A percentile compares a stretch with the other conserved stretches of the same genome.
phyloP scores from a whole-genome alignment of 805 yeast species.

The Saccharomycopsis babjevae region DNA sequence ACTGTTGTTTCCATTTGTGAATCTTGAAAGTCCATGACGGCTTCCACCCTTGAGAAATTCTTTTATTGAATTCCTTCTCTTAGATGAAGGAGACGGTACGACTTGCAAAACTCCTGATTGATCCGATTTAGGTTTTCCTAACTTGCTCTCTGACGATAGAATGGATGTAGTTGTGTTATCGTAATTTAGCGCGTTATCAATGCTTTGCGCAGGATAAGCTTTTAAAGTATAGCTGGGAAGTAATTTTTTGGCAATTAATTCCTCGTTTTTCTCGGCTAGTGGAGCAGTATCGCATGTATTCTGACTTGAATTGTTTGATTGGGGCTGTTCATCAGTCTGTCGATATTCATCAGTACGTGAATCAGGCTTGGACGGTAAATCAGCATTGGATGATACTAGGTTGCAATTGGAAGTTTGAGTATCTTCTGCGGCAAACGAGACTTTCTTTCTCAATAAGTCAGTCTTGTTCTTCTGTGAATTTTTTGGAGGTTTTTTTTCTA shows the following conservation, averaged over 20 bases:
- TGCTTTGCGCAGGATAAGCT: conserved; percentile 2
- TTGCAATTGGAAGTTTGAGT: not conserved
- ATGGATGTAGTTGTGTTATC: not conserved
- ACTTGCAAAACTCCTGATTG: not conserved
- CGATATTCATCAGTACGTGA: not conserved
- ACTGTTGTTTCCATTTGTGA: not conserved
- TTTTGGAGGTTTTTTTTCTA: not conserved
- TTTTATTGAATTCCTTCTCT: conserved; percentile 11
- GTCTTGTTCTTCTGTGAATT: not conserved
- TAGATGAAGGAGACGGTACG: not conserved
- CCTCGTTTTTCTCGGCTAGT: not conserved
- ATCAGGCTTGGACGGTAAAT: no score
- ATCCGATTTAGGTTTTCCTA: not conserved
- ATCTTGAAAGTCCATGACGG: not conserved
- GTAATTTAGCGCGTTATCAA: conserved; percentile 11
- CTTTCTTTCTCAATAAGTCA: not conserved
- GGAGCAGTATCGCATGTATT: not conserved
- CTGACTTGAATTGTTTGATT: not conserved
- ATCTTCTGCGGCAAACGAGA: not conserved
- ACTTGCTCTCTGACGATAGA: not conserved
- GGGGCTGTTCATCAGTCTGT: not conserved
- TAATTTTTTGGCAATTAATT: not conserved
- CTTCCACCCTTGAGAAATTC: conserved; percentile 6
- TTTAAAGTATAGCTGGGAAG: not conserved
- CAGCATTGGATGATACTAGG: not conserved